These are phyloP conservation scores for Ilex aquifolium DNA, from an alignment of 257 asterid genomes.

Conservation along the genomic window DNA sequence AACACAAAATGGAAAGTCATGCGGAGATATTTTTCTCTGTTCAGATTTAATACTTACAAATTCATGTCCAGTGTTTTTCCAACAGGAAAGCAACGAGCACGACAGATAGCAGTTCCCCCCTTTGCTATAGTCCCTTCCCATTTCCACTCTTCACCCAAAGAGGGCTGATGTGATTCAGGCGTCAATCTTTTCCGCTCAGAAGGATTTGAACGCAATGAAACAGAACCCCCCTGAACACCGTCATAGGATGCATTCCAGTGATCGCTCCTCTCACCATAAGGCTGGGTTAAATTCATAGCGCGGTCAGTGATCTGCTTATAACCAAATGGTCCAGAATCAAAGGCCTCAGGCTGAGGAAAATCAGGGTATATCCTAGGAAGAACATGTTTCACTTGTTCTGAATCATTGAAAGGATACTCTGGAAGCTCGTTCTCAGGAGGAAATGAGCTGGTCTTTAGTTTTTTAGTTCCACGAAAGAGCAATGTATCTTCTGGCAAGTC, in stretches of 20 bases:
- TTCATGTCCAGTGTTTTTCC: constrained; percentile 72
- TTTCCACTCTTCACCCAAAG: constrained; percentile 73
- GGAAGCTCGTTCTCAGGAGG: constrained; percentile 65
- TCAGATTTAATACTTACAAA: constrained; percentile 55
- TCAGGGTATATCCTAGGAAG: constrained; percentile 31
- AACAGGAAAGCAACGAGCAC: constrained; percentile 96
- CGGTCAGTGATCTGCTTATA: constrained; percentile 12
- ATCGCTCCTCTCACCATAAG: constrained; percentile 45
- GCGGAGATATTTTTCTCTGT: too few relatives aligned
- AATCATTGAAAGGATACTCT: constrained; percentile 68
- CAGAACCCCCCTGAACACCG: constrained; percentile 34
- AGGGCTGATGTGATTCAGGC: constrained; percentile 37
- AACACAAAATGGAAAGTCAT: too few relatives aligned
- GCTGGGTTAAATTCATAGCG: constrained; percentile 24
- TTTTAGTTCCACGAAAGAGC: constrained; percentile 57
- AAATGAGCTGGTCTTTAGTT: constrained; percentile 34
- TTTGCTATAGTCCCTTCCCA: constrained; percentile 96
- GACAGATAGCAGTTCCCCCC: constrained; percentile 81
- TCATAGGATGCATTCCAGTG: constrained; percentile 44
- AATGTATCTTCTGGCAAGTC: constrained; percentile 84
- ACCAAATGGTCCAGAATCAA: constrained; percentile 49
- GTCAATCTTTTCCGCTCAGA: constrained; percentile 40
- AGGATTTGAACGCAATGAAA: constrained; percentile 28
- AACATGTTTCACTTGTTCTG: constrained; percentile 42
- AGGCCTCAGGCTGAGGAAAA: constrained; percentile 29